Evolutionary conservation across 495 filamentous ascomycete genomes (phyloP), one percentile per base, ranked within the genome.

Genomic region (Talaromyces nanjingensis): DNA sequence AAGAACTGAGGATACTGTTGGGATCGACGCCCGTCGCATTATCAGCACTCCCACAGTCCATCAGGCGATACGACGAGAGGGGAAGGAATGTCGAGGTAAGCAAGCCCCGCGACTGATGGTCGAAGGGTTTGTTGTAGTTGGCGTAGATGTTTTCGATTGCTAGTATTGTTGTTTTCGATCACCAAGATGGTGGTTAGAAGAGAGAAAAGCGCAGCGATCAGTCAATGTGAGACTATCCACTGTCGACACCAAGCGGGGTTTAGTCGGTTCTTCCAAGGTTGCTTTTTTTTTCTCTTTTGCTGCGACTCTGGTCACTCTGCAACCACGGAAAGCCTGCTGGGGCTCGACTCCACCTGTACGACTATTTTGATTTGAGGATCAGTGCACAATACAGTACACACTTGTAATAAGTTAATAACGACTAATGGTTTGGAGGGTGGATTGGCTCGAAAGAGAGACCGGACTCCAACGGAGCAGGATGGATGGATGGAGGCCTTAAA

Each of bases 21-120:
- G 78, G 77, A 77, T 80, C 77, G 54, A 80, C 77, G 72, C 76
- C 77, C 77, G 76, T 72, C 74, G 74, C 73, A 59, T 74, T 74
- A 49, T 69, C 72, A 68, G 73, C 67, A 67, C 68, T 77, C 75
- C 71, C 74, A 69, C 71, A 71, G 76, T 80, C 78, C 78, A 80
- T 80, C 52, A 64, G 55, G 62, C 39, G 52, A 37, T 18, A 18
- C 37, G 37, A 42, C 37, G 37, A 42, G 33, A 12, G 37, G 37
- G 37, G 37, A 14, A 42, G 37, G 37, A 42, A 42, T 49, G 45
- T 18, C 45, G 45, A 12, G 45, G 45, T 49, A 18, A 49, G 45
- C 45, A 49, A 49, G 45, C n/a, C 45, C 45, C 18, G 45, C 45
- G 45, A 49, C 45, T 49, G 45, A 22, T 49, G 16, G 45, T 9